Conservation (phyloP, 1,284 basidiomycete species). For the Mrakiaceae sp. region DNA sequence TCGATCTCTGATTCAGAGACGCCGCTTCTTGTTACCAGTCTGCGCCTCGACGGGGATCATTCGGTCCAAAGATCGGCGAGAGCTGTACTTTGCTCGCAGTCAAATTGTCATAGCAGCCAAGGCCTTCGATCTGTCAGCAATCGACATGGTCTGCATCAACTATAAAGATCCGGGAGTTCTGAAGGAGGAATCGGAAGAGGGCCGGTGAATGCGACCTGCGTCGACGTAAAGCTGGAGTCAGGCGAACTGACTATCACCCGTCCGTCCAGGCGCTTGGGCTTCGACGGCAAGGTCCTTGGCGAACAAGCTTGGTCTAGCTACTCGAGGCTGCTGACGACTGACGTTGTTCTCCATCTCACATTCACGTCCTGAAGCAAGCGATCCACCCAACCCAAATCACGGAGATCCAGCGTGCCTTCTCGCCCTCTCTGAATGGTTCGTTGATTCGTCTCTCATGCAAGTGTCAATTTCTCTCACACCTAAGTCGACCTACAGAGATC, state of each 20-base stretch:
- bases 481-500: slow-evolving; percentile 47
- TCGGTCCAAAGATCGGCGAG: slow-evolving; percentile 59
- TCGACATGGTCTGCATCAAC: slow-evolving; percentile 89
- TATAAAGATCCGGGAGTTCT: slow-evolving; percentile 67
- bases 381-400: slow-evolving; percentile 83
- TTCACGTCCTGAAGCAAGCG: slow-evolving; percentile 54
- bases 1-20: neutral
- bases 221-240: too few species aligned
- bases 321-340: slow-evolving; percentile 1
- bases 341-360: neutral
- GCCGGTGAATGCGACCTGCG: slow-evolving; percentile 25
- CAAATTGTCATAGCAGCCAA: slow-evolving; percentile 73
- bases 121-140: slow-evolving; percentile 69
- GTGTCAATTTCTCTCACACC: neutral
- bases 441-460: neutral
- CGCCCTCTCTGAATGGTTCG: slow-evolving; percentile 59
- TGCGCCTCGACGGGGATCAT: slow-evolving; percentile 76
- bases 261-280: slow-evolving; percentile 51
- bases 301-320: too few species aligned
- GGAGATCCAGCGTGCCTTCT: slow-evolving; percentile 65
- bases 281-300: slow-evolving; percentile 63
- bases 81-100: slow-evolving; percentile 77
- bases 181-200: slow-evolving; percentile 65
- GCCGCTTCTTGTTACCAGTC: slow-evolving; percentile 24
- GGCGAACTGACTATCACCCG: too few species aligned